Percentiles rank a stretch among this genome's conserved stretches.
Evolutionary conservation across 202 grass and related monocot species (phyloP).

Genomic region (Setaria italica): DNA sequence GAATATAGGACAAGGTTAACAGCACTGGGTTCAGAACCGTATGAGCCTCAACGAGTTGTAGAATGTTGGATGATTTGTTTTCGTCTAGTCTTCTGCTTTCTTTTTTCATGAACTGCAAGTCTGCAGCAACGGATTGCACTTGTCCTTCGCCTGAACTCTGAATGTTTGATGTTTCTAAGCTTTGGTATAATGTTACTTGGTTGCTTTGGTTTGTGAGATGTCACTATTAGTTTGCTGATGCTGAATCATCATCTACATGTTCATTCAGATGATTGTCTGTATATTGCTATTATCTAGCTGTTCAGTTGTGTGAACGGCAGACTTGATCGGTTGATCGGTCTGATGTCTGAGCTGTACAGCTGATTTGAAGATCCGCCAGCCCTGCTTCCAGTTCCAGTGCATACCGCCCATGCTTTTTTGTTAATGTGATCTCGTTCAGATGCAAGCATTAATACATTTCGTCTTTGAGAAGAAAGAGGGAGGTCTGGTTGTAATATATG

Average conservation of each 20-base stretch:
- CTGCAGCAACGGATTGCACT: background rate
- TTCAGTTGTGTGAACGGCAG: background rate
- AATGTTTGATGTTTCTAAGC: slow-evolving; percentile 13
- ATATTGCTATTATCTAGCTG: background rate
- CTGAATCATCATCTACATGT: background rate
- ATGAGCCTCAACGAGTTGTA: background rate
- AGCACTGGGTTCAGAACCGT: slow-evolving; percentile 15
- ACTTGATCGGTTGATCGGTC: background rate
- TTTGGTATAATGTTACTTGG: background rate
- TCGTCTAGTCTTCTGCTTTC: background rate
- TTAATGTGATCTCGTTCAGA: background rate
- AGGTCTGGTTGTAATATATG: background rate
- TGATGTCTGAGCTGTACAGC: background rate
- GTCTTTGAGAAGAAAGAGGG: background rate
- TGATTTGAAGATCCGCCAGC: background rate
- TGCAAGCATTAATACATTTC: background rate
- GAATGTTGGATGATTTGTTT: slow-evolving; percentile 1
- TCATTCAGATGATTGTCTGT: background rate
- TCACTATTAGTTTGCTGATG: background rate
- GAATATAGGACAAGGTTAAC: slow-evolving; percentile 17
- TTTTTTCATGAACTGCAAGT: background rate
- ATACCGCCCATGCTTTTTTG: background rate
- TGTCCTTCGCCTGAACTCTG: background rate
- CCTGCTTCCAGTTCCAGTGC: background rate
- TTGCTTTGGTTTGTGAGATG: background rate